phyloP scores from a whole-genome alignment of 768 basidiomycete genomes.

The Podaxis sp. region DNA sequence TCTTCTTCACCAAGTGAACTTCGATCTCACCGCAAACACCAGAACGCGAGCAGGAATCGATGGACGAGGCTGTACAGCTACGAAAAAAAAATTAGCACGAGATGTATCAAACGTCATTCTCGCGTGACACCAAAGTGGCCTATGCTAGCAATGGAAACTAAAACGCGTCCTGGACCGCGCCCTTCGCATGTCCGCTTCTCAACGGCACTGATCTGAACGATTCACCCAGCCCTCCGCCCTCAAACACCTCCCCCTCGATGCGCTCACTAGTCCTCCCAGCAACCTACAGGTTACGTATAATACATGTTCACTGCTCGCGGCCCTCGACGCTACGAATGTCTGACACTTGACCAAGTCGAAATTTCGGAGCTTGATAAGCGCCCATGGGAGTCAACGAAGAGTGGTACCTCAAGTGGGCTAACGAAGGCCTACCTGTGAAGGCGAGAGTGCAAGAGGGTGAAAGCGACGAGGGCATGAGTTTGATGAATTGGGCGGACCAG shows the following conservation, averaged over 20 bases:
- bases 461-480: not conserved
- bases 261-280: not conserved
- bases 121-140: no score
- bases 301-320: not conserved
- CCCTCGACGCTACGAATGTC: constrained; percentile 5
- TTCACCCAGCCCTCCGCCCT: not conserved
- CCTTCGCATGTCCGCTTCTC: not conserved
- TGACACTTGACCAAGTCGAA: not conserved
- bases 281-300: not conserved
- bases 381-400: constrained; percentile 11
- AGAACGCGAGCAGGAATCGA: constrained; percentile 59
- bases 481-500: not conserved
- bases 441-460: not conserved
- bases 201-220: not conserved
- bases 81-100: constrained; percentile 65
- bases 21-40: constrained; percentile 61
- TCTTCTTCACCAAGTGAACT: constrained; percentile 70
- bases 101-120: constrained; percentile 53
- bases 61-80: constrained; percentile 68
- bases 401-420: constrained; percentile 12
- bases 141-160: constrained; percentile 7
- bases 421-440: not conserved
- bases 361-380: constrained; percentile 8
- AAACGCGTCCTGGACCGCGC: not conserved
- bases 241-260: not conserved